Evolutionary conservation across 2,329 filamentous ascomycete species (phyloP).

Genomic region (Cladophialophora chaetospira): DNA sequence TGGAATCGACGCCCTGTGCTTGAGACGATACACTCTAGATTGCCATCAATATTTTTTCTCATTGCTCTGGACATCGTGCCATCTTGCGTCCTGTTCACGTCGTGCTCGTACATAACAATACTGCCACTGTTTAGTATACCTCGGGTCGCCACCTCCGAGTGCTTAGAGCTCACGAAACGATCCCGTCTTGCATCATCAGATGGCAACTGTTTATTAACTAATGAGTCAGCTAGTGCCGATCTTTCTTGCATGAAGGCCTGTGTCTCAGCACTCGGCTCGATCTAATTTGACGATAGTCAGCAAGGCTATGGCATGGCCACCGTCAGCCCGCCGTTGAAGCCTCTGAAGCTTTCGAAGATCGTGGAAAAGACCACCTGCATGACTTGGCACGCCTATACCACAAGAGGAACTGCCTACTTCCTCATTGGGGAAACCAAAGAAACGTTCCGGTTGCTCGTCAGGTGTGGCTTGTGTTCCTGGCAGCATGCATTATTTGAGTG

Average conservation of each 20-base stretch:
- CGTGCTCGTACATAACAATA: too few species aligned
- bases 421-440: conserved; percentile 10
- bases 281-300: neutral
- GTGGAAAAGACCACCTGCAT: neutral
- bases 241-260: neutral
- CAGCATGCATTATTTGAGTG: neutral
- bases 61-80: too few species aligned
- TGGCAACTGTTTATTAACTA: neutral
- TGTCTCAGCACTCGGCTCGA: too few species aligned
- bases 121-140: too few species aligned
- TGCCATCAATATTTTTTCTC: too few species aligned
- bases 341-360: neutral
- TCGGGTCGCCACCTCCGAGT: neutral
- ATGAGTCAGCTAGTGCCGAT: conserved; percentile 10
- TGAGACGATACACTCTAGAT: too few species aligned
- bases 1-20: too few species aligned
- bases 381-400: neutral
- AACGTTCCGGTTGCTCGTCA: conserved; percentile 4
- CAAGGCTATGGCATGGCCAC: neutral
- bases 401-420: conserved; percentile 9
- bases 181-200: neutral
- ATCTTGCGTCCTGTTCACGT: too few species aligned
- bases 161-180: neutral
- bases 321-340: neutral
- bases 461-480: neutral